Evolutionary conservation across 169 alveolate genomes (phyloP).

Genomic region (Plasmodium falciparum): DNA sequence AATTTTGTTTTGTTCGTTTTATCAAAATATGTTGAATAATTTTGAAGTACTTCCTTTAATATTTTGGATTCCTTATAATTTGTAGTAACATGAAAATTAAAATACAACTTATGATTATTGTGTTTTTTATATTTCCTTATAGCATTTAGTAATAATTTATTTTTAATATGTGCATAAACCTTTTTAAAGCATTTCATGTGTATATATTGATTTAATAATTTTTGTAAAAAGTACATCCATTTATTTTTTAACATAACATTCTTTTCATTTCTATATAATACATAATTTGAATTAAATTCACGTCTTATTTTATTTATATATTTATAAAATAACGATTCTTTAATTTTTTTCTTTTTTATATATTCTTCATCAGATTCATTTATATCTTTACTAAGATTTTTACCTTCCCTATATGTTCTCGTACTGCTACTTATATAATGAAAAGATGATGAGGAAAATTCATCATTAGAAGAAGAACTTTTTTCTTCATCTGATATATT

Average conservation of each 20-base stretch:
- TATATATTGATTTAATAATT: constrained; percentile 37
- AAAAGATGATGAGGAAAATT: not conserved
- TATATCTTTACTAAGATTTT: not conserved
- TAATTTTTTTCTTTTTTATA: constrained; percentile 29
- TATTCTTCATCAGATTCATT: constrained; percentile 43
- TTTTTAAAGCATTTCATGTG: constrained; percentile 43
- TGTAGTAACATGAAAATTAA: constrained; percentile 60
- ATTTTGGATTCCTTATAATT: constrained; percentile 62
- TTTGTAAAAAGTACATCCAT: constrained; percentile 39
- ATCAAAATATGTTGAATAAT: constrained; percentile 40
- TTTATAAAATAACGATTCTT: constrained; percentile 51
- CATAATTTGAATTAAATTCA: constrained; percentile 31
- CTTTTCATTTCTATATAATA: not conserved
- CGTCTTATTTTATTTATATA: constrained; percentile 39
- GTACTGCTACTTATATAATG: not conserved
- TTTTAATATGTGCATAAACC: constrained; percentile 32
- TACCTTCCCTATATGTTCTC: not conserved
- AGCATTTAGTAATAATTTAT: constrained; percentile 10
- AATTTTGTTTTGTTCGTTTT: not conserved
- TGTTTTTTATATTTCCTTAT: constrained; percentile 19
- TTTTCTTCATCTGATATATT: not conserved
- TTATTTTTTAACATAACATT: constrained; percentile 4
- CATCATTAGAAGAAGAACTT: constrained; percentile 7
- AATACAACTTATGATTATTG: constrained; percentile 23
- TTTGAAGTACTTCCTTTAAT: constrained; percentile 37